phyloP scores from a whole-genome alignment of 148 eudicot genomes.

The Vaccinium corymbosum region DNA sequence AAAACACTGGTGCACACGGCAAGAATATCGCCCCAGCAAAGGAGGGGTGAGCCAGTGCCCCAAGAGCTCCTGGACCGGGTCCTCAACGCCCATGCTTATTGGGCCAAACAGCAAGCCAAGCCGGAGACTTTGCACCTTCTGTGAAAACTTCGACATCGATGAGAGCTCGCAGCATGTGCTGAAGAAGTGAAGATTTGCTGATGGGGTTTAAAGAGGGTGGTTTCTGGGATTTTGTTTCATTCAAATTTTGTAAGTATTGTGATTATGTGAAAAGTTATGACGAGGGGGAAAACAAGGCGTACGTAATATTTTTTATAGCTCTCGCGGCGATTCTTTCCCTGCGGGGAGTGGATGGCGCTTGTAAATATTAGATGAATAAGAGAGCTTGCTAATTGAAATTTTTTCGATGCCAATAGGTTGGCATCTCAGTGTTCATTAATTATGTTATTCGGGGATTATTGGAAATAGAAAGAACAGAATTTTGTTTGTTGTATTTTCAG shows the following conservation, averaged over 20 bases:
- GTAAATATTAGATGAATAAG: slow-evolving; percentile 1
- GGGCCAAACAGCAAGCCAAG: slow-evolving; percentile 84
- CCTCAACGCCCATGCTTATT: slow-evolving; percentile 70
- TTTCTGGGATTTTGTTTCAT: background rate
- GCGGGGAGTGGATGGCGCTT: background rate
- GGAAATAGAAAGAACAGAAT: background rate
- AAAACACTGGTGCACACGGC: slow-evolving; percentile 97
- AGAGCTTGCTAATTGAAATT: background rate
- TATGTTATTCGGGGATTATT: background rate
- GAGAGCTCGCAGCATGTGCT: background rate
- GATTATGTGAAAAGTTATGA: slow-evolving; percentile 11
- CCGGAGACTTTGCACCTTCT: slow-evolving; percentile 59
- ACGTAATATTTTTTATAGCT: background rate
- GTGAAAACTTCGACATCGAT: slow-evolving; percentile 20
- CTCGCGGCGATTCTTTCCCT: background rate
- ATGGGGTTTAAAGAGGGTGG: background rate
- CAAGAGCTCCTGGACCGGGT: slow-evolving; percentile 89
- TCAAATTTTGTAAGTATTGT: background rate
- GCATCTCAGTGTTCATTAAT: background rate
- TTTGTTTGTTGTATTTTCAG: background rate
- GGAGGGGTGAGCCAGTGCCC: slow-evolving; percentile 96
- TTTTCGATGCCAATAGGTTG: background rate
- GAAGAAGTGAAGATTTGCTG: slow-evolving; percentile 2
- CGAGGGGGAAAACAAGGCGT: background rate
- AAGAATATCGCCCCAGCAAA: slow-evolving; percentile 88